Conservation (phyloP, 352 stramenopile genomes). For the Peronospora farinosa region DNA sequence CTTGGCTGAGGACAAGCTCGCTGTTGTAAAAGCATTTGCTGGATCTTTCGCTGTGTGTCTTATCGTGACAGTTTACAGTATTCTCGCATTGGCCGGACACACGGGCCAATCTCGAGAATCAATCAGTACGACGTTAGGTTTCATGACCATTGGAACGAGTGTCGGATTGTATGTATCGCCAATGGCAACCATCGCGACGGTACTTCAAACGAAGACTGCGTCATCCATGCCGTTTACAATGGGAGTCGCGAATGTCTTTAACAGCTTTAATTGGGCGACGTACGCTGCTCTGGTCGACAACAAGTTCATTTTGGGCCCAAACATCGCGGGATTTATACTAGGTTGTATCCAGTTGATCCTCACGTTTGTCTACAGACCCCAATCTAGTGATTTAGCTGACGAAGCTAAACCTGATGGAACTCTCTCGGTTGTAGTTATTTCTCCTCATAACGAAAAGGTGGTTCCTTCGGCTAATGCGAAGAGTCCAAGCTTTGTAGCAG, state of each 20-base stretch:
- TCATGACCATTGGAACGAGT: conserved; percentile 43
- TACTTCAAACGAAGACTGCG: conserved; percentile 22
- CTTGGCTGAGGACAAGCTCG: conserved; percentile 17
- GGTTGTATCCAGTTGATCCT: conserved; percentile 32
- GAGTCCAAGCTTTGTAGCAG: conserved; percentile 12
- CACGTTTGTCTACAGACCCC: conserved; percentile 32
- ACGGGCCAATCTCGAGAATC: conserved; percentile 22
- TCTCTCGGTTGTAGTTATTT: conserved; percentile 9
- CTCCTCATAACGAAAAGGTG: conserved; percentile 2
- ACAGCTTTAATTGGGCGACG: conserved; percentile 14
- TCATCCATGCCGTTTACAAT: conserved; percentile 26
- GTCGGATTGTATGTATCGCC: conserved; percentile 50
- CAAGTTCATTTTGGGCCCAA: conserved; percentile 35
- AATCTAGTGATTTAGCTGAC: conserved; percentile 9
- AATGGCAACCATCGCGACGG: conserved; percentile 38
- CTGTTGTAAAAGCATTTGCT: conserved; percentile 11
- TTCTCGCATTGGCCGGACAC: conserved; percentile 29
- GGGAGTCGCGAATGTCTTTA: conserved; percentile 18
- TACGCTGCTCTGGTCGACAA: conserved; percentile 12
- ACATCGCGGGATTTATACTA: conserved; percentile 26
- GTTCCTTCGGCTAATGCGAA: conserved; percentile 1
- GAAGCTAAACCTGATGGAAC: not conserved
- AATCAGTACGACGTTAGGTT: conserved; percentile 39
- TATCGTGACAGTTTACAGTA: conserved; percentile 31
- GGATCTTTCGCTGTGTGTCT: conserved; percentile 15